Percentiles rank a stretch among this genome's conserved stretches.
Evolutionary conservation across 805 yeast genomes (phyloP).

Genomic region (Spathaspora passalidarum): DNA sequence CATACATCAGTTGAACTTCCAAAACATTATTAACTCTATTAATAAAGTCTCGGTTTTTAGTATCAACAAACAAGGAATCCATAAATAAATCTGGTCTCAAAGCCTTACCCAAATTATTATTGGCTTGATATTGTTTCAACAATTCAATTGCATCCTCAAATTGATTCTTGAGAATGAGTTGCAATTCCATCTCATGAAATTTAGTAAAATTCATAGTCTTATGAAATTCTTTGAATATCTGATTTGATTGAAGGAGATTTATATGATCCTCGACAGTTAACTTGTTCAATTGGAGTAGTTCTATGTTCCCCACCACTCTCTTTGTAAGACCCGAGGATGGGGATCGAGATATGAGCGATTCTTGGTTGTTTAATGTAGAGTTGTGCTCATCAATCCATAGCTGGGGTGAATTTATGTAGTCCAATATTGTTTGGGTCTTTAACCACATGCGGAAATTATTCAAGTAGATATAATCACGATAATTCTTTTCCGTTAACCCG

Average conservation of each 20-base stretch:
- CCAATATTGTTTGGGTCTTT: slow-evolving; percentile 19
- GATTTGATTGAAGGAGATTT: slow-evolving; percentile 22
- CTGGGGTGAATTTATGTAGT: slow-evolving; percentile 21
- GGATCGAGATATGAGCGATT: not conserved
- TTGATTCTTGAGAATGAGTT: slow-evolving; percentile 10
- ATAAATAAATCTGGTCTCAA: slow-evolving; percentile 27
- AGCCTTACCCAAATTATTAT: slow-evolving; percentile 14
- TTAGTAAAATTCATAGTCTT: slow-evolving; percentile 20
- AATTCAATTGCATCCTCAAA: slow-evolving; percentile 1
- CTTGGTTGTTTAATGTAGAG: slow-evolving; percentile 4
- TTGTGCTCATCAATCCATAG: slow-evolving; percentile 14
- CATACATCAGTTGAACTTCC: slow-evolving; percentile 1
- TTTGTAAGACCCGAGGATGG: slow-evolving; percentile 5
- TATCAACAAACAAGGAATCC: slow-evolving; percentile 8
- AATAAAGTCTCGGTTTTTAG: not conserved
- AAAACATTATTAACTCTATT: not conserved
- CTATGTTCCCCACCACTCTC: slow-evolving; percentile 14
- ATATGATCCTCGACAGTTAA: slow-evolving; percentile 22
- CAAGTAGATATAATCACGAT: slow-evolving; percentile 43
- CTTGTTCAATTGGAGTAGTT: slow-evolving; percentile 15
- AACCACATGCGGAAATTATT: slow-evolving; percentile 61
- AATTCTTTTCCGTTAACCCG: slow-evolving; percentile 33
- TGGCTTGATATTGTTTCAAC: slow-evolving; percentile 3
- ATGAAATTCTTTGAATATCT: slow-evolving; percentile 24
- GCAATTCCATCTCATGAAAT: slow-evolving; percentile 27